These are phyloP conservation scores for Coccomyxa sp. DNA, from an alignment of 139 green algal genomes.

Conservation along the genomic window DNA sequence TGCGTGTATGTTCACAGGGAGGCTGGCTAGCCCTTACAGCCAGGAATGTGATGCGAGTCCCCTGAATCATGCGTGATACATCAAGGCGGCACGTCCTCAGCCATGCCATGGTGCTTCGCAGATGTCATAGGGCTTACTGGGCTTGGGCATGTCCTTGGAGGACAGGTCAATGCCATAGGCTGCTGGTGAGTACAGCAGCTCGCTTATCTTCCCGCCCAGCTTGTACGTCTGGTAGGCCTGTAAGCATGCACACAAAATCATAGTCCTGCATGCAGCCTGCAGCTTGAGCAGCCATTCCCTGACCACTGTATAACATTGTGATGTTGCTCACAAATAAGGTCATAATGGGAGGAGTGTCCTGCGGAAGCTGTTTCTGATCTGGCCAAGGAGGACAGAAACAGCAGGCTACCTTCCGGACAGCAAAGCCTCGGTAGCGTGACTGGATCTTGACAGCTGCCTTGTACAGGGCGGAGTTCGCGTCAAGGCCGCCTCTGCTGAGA, in stretches of 20 bases:
- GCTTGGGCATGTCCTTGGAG: constrained; percentile 63
- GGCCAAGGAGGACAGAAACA: background rate
- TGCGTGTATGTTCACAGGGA: no score
- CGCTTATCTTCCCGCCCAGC: constrained; percentile 71
- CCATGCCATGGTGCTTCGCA: background rate
- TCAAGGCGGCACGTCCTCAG: background rate
- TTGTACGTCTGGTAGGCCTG: constrained; percentile 75
- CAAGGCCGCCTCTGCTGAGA: constrained; percentile 23
- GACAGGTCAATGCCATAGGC: constrained; percentile 76
- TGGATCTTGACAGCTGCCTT: constrained; percentile 74
- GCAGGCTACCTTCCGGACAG: constrained; percentile 67
- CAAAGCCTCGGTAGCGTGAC: constrained; percentile 75
- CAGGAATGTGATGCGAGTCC: background rate
- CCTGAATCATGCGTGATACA: background rate
- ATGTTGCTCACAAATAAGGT: background rate
- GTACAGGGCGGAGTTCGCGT: constrained; percentile 48
- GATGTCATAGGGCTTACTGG: constrained; percentile 28
- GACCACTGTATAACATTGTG: background rate
- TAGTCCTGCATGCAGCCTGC: background rate
- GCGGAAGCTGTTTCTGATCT: background rate
- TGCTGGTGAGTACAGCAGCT: constrained; percentile 91
- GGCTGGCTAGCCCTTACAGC: background rate
- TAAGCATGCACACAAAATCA: background rate
- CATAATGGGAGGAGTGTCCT: background rate
- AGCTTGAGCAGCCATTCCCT: background rate